Percentiles rank a stretch among this genome's conserved stretches.
phyloP scores from a whole-genome alignment of 116 monocot genomes.

The Thalassia testudinum region DNA sequence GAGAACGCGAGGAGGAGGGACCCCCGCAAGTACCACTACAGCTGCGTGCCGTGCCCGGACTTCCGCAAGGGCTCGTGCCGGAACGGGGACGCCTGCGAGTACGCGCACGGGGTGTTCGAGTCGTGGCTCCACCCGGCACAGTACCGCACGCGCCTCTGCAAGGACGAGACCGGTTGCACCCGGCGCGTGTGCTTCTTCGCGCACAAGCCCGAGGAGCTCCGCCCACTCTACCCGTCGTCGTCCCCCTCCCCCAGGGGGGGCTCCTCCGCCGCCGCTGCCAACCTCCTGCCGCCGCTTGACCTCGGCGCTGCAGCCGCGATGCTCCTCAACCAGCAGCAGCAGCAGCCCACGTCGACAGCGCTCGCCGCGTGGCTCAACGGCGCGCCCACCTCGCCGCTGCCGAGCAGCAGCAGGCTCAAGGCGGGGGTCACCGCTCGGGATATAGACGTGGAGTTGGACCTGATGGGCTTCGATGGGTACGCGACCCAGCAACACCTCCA shows the following conservation, averaged over 20 bases:
- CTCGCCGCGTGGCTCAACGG: constrained; percentile 5
- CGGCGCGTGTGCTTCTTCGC: constrained; percentile 22
- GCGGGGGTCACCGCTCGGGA: constrained; percentile 6
- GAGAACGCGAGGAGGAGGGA: constrained; percentile 14
- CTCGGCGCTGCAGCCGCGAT: constrained; percentile 1
- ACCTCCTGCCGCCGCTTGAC: constrained; percentile 1
- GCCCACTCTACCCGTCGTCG: neutral
- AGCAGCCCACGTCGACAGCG: constrained; percentile 14
- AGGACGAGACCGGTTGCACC: constrained; percentile 36
- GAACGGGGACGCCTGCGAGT: constrained; percentile 60
- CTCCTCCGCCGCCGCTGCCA: neutral
- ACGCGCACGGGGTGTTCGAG: constrained; percentile 73
- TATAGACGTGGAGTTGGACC: constrained; percentile 10
- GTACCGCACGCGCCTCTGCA: constrained; percentile 56
- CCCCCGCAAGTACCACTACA: constrained; percentile 15
- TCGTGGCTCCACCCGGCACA: constrained; percentile 65
- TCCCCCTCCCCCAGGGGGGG: neutral
- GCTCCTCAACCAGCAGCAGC: constrained; percentile 3
- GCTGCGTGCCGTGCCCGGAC: constrained; percentile 21
- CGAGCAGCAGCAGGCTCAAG: constrained; percentile 11
- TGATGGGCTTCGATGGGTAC: constrained; percentile 3
- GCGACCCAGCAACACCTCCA: constrained; percentile 4
- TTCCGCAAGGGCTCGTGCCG: constrained; percentile 24
- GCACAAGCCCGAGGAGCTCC: constrained; percentile 22
- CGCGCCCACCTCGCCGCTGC: constrained; percentile 5